Base-by-base conservation (phyloP, 768 basidiomycete genomes). In the Cantharellus anzutake region DNA sequence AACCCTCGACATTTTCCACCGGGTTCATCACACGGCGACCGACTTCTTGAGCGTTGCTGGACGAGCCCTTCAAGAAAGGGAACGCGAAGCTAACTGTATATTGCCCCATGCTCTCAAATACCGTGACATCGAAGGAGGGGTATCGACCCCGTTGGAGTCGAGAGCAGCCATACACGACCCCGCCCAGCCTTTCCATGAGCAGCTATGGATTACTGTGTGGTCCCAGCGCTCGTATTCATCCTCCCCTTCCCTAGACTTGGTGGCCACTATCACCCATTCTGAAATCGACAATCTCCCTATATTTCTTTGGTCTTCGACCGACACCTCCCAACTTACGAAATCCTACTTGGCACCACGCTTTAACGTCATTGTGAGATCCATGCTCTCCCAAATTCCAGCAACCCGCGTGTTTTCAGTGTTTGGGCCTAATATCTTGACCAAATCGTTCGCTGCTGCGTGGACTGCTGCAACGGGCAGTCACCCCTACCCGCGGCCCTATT, bases 221-320 rank as follows among this genome's bases (percentile, higher is more conserved):
- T 39, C 20, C 4, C 7, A 44, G 41, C 11, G 64, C 63, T 11
- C 59, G 66, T 37, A 11, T 37, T 7, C 52, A 55, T 55, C 52
- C 35, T 14, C 52, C 34, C 51, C 63, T 14, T 41, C 39, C 35
- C 61, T 66, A 14, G 65, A 66, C 56, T 59, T 65, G 44, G 69
- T 87, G 4, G 70, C 85, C 2, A 76, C 82, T 5, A 79, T 78
- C 63, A 84, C 81, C 0, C 68, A 74, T 38, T 78, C 78, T 0
- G 66, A 69, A 20, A 70, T 82, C 56, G 83, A 78, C 0, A 66
- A 71, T 53, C 83, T 86, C 63, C 86, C 86, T 2, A 64, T 83
- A 4, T 87, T 87, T 70, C 71, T 87, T 38, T 77, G 74, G 65
- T 69, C 73, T 16, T 68, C 72, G 4, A 69, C 67, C 29, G 66